Evolutionary conservation across 768 basidiomycete genomes (phyloP), one percentile per base, ranked within the genome.

Genomic region (Dacryopinax spathularia): DNA sequence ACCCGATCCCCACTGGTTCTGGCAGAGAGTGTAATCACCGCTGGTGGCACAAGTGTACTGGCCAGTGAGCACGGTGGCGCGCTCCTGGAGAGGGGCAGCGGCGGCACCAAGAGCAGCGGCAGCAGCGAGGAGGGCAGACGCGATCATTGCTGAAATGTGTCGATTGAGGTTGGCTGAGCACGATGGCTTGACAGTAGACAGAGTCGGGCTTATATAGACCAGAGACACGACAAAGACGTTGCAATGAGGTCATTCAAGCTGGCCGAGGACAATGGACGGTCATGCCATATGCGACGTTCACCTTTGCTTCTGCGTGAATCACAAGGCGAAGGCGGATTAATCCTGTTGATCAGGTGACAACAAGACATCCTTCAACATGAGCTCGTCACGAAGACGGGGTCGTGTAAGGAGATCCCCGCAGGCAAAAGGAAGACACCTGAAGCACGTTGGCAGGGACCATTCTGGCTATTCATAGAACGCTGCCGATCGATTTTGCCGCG

Each of bases 1-100:
- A 80, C 80, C 60, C 20, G 70, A 67, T 15, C 81, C 82, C 82
- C 82, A 84, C 25, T 81, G 78, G 69, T 84, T 82, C 69, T 83
- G 79, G 73, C 82, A 83, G 43, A 83, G 76, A 0, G 75, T 78
- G 70, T 74, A 84, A 13, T 71, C 69, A 1, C 81, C 82, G 2
- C 78, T 78, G 1, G 80, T 71, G 41, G 72, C 65, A 68, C 82
- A 83, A 65, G 75, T 72, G 37, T 69, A 78, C 63, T 73, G 75
- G 1, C 81, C 81, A 5, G 74, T 72, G 61, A 83, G 74, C 5
- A 56, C 13, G 7, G 48, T 56, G 48, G 48, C 3, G 31, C 48
- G 48, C 48, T 56, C 48, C 25, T 56, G 13, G 48, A 56, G 12
- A 7, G 48, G 48, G 31, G 48, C 48, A 29, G 48, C 48, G 48